A percentile compares a stretch with the other conserved stretches of the same genome.
Evolutionary conservation across 129 eudicot species (phyloP).

Genomic region (Lactuca sativa): DNA sequence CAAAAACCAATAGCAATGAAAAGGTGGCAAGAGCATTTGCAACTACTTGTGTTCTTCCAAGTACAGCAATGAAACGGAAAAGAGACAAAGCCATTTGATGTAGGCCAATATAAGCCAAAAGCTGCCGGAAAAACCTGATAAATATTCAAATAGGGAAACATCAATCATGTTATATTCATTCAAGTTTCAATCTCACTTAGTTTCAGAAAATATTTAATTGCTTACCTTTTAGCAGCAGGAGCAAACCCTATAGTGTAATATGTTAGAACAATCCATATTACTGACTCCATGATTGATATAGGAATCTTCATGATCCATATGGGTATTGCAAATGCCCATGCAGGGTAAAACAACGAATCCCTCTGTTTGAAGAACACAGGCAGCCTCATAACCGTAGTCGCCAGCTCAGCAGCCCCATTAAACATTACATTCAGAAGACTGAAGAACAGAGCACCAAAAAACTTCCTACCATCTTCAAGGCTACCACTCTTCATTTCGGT

Average conservation of each 20-base stretch:
- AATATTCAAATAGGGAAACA: neutral
- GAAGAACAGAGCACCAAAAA: constrained; percentile 59
- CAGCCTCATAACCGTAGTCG: constrained; percentile 28
- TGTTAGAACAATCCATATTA: constrained; percentile 56
- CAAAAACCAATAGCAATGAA: constrained; percentile 46
- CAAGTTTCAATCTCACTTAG: constrained; percentile 2
- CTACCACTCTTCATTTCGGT: constrained; percentile 46
- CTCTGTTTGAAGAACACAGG: constrained; percentile 51
- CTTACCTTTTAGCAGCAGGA: constrained; percentile 54
- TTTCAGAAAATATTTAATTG: constrained; percentile 1
- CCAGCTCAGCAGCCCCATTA: constrained; percentile 62
- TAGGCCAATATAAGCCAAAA: constrained; percentile 50
- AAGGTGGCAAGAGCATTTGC: constrained; percentile 50
- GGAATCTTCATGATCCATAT: constrained; percentile 62
- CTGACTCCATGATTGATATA: constrained; percentile 55
- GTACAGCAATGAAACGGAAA: constrained; percentile 57
- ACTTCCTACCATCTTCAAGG: constrained; percentile 47
- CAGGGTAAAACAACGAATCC: constrained; percentile 58
- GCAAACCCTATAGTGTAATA: constrained; percentile 70
- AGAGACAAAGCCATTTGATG: constrained; percentile 67
- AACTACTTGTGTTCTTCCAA: constrained; percentile 62
- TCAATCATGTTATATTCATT: neutral
- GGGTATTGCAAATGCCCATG: constrained; percentile 69
- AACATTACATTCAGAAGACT: constrained; percentile 62
- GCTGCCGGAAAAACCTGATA: constrained; percentile 55